These are phyloP conservation scores for Auricularia sp. DNA, from an alignment of 768 basidiomycete genomes.

Conservation along the genomic window DNA sequence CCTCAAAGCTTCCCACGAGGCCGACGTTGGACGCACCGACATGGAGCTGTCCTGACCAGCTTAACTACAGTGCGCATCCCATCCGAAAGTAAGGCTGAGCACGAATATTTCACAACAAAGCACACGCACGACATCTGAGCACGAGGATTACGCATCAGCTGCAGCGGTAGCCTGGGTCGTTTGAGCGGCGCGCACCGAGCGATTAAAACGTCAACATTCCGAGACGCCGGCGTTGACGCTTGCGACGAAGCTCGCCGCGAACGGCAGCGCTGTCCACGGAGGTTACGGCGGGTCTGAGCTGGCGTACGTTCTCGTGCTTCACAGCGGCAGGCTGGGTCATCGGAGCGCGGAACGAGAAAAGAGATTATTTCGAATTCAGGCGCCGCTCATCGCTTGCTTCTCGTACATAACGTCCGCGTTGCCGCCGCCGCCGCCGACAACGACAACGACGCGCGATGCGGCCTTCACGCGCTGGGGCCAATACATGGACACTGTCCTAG, in stretches of 20 bases:
- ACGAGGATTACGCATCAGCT: background rate
- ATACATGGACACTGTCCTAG: background rate
- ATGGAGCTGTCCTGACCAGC: constrained; percentile 93
- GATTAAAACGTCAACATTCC: constrained; percentile 71
- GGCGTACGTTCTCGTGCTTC: too few species aligned
- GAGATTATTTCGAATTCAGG: too few species aligned
- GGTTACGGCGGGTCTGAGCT: too few species aligned
- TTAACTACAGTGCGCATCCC: constrained; percentile 49
- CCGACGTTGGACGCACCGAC: constrained; percentile 68
- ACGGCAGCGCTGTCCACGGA: constrained; percentile 54
- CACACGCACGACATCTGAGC: constrained; percentile 61
- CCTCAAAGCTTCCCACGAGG: constrained; percentile 69
- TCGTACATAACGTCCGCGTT: too few species aligned
- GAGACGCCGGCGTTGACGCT: constrained; percentile 88
- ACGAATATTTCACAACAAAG: too few species aligned
- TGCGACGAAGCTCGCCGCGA: constrained; percentile 82
- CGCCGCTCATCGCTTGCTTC: too few species aligned
- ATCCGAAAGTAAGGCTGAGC: too few species aligned
- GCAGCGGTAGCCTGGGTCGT: background rate
- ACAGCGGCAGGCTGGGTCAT: too few species aligned
- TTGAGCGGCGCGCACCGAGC: constrained; percentile 46
- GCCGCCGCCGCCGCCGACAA: too few species aligned
- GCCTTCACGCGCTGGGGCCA: too few species aligned
- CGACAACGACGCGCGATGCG: too few species aligned
- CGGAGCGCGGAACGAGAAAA: too few species aligned